phyloP scores from a whole-genome alignment of 169 alveolate genomes.

The Plasmodium gonderi region DNA sequence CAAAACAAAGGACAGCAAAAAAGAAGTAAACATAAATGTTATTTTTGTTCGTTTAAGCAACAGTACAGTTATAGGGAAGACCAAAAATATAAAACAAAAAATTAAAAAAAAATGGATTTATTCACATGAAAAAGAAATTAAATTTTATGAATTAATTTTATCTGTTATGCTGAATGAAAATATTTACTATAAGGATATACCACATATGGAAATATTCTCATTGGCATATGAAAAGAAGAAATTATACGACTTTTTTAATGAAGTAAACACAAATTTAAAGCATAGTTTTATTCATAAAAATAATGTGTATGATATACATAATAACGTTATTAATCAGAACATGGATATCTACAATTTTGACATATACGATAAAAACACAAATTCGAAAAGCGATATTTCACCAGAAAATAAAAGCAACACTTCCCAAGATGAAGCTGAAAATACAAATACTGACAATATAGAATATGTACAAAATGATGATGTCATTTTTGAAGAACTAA shows the following conservation, averaged over 20 bases:
- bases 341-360: slow-evolving; percentile 67
- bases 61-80: slow-evolving; percentile 81
- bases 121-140: slow-evolving; percentile 84
- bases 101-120: slow-evolving; percentile 78
- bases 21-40: slow-evolving; percentile 78
- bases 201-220: slow-evolving; percentile 75
- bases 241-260: slow-evolving; percentile 48
- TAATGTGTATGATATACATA: slow-evolving; percentile 64
- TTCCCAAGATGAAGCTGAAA: neutral
- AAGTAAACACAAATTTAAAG: slow-evolving; percentile 53
- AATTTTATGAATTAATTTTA: slow-evolving; percentile 82
- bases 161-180: slow-evolving; percentile 79
- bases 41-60: slow-evolving; percentile 83
- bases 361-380: slow-evolving; percentile 13
- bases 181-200: slow-evolving; percentile 82
- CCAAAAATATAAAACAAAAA: slow-evolving; percentile 77
- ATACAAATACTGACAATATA: neutral
- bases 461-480: slow-evolving; percentile 9
- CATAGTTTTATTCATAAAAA: slow-evolving; percentile 70
- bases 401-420: neutral
- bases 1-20: neutral
- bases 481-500: slow-evolving; percentile 24
- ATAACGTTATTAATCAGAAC: slow-evolving; percentile 28
- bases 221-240: slow-evolving; percentile 33
- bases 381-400: neutral